phyloP scores from a whole-genome alignment of 805 yeast genomes.

The Zygoascus tannicola region DNA sequence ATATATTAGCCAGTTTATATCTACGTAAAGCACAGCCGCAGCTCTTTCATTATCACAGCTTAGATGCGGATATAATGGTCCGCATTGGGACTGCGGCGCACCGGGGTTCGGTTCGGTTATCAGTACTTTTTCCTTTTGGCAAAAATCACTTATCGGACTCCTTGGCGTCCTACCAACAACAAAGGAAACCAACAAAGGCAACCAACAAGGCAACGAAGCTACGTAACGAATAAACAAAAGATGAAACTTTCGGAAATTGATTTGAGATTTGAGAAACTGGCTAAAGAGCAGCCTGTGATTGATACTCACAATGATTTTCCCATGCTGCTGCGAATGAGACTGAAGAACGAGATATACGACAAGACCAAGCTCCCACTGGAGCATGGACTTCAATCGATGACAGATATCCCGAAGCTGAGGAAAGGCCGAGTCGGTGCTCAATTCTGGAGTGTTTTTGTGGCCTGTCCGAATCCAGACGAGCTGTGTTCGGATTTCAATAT shows the following conservation, averaged over 20 bases:
- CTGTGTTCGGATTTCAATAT: conserved; percentile 35
- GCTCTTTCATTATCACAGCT: too few species aligned
- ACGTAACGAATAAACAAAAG: too few species aligned
- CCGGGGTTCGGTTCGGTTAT: too few species aligned
- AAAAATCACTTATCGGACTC: too few species aligned
- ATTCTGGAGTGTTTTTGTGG: conserved; percentile 43
- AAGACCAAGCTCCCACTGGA: conserved; percentile 33
- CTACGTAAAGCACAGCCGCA: too few species aligned
- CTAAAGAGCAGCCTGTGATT: conserved; percentile 30
- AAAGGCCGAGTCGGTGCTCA: conserved; percentile 42
- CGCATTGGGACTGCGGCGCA: too few species aligned
- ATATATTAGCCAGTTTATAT: too few species aligned
- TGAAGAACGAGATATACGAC: conserved; percentile 36
- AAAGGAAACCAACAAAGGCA: too few species aligned
- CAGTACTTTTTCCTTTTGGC: too few species aligned
- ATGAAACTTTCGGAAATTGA: conserved; percentile 2
- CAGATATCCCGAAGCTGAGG: conserved; percentile 36
- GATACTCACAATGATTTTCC: conserved; percentile 48
- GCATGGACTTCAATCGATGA: conserved; percentile 34
- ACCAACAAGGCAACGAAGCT: too few species aligned
- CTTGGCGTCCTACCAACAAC: too few species aligned
- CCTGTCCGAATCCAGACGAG: conserved; percentile 24
- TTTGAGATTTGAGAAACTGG: conserved; percentile 4
- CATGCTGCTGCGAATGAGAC: conserved; percentile 37
- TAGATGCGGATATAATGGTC: too few species aligned